Evolutionary conservation across 2,329 filamentous ascomycete species (phyloP), one percentile per base, ranked within the genome.

Genomic region (Penicillium sp.): DNA sequence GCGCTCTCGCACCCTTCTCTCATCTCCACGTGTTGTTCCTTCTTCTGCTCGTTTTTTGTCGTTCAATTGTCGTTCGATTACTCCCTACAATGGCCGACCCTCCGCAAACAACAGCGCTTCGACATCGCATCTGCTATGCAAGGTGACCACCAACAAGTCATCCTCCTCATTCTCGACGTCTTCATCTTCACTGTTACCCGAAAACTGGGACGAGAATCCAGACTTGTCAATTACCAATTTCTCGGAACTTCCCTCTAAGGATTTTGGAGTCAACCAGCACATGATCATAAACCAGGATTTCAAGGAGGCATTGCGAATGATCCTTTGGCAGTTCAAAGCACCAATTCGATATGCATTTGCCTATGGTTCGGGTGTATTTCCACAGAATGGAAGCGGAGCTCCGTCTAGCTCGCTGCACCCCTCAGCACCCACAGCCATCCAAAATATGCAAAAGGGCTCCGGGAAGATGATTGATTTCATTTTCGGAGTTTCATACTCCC

Each of bases 401-500:
- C 63, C 66, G 37, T 68, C 65, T 50, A 68, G 59, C 69, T 77
- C 68, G 25, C 81, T 83, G 21, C 93, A 97, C 68, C 88, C 92
- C 7, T 87, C 91, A 58, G 87, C 93, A 1, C 90, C 91, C 1
- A 80, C 86, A 50, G 90, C 90, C 1, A 86, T 97, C 8, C 80
- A 88, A 62, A 90, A 91, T 63, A 89, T 91, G 62, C 93, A 97
- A 73, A 87, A 90, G 65, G 90, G 90, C 31, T 86, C 86, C 1
- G 91, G 91, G 13, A 97, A 97, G 77, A 96, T 97, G 87, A 96
- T 99, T 60, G 94, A 99, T 75, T 96, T 99, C 71, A 95, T 99
- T 63, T 94, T 99, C 70, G 94, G 93, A 27, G 93, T 97, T 12
- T 90, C 90, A 1, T 90, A 96, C 72, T 91, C 89, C 1, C 89